Conservation (phyloP, 306 rosid genomes). For the Cucurbita ficifolia region DNA sequence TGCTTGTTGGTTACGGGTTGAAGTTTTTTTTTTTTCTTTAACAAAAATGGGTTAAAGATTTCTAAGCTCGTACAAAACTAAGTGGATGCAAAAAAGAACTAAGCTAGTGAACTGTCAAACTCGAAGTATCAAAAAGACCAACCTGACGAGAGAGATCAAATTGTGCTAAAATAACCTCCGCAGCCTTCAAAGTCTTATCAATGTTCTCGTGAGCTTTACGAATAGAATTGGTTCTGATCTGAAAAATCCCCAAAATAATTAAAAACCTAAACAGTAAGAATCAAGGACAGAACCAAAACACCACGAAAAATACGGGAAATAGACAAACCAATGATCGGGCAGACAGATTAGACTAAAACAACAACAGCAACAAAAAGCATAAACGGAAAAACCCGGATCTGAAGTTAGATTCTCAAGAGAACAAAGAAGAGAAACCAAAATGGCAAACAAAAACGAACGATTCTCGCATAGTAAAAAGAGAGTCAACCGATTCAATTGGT, state of each 20-base stretch:
- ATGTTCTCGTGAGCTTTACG: conserved; percentile 95
- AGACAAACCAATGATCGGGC: neutral
- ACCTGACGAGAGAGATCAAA: conserved; percentile 92
- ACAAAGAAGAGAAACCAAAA: neutral
- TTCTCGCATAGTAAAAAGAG: conserved; percentile 1
- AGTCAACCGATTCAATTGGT: neutral
- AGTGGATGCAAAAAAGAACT: neutral
- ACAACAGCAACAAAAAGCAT: neutral
- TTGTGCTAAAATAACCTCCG: conserved; percentile 70
- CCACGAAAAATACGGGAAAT: neutral
- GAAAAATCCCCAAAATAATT: conserved; percentile 20
- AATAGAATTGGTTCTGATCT: conserved; percentile 83
- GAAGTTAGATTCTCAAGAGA: neutral
- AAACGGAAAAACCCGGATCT: neutral
- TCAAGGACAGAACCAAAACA: neutral
- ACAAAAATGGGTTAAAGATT: neutral
- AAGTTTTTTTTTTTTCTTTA: too few species aligned
- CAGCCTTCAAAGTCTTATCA: conserved; percentile 79
- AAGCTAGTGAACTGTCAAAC: conserved; percentile 1
- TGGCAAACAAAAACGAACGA: neutral
- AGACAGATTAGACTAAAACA: conserved; percentile 3
- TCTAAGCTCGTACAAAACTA: neutral
- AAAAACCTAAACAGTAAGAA: neutral
- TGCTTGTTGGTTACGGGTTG: neutral
- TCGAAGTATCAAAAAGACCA: conserved; percentile 6